phyloP scores from a whole-genome alignment of 768 basidiomycete genomes.

The Phlegmacium glaucopus region DNA sequence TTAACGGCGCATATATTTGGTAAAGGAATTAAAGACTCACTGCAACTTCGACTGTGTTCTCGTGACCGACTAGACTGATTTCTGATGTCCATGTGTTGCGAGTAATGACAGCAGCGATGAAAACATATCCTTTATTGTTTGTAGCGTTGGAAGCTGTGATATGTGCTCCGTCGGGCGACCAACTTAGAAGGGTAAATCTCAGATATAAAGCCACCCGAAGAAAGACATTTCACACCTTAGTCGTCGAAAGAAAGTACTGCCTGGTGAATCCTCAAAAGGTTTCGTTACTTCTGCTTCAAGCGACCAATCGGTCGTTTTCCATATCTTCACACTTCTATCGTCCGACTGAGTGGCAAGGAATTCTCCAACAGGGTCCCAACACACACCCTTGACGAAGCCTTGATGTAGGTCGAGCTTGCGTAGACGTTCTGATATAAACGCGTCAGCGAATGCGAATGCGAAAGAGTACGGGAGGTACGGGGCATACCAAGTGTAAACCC shows the following conservation, averaged over 20 bases:
- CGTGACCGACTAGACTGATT: conserved; percentile 94
- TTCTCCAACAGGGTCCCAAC: conserved; percentile 98
- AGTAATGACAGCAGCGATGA: conserved; percentile 94
- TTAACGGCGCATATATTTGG: neutral
- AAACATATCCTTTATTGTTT: conserved; percentile 93
- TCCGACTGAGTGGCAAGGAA: conserved; percentile 98
- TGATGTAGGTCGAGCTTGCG: conserved; percentile 84
- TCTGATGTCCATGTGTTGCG: conserved; percentile 87
- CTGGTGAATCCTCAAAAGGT: conserved; percentile 92
- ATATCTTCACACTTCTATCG: conserved; percentile 94
- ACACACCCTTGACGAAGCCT: conserved; percentile 98
- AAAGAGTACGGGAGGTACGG: neutral
- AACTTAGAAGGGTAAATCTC: conserved; percentile 46
- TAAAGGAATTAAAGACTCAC: conserved; percentile 40
- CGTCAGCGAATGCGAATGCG: neutral
- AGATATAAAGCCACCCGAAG: neutral
- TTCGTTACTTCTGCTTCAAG: conserved; percentile 82
- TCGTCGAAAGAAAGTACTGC: conserved; percentile 90
- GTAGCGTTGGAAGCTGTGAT: conserved; percentile 97
- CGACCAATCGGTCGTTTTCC: conserved; percentile 92
- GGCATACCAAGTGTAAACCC: conserved; percentile 81
- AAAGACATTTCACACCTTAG: conserved; percentile 54
- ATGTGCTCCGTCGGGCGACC: conserved; percentile 99
- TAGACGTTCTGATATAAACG: conserved; percentile 59
- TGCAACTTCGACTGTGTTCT: conserved; percentile 95